Base-by-base conservation (phyloP, 768 basidiomycete genomes). In the Mycena sanguinolenta region DNA sequence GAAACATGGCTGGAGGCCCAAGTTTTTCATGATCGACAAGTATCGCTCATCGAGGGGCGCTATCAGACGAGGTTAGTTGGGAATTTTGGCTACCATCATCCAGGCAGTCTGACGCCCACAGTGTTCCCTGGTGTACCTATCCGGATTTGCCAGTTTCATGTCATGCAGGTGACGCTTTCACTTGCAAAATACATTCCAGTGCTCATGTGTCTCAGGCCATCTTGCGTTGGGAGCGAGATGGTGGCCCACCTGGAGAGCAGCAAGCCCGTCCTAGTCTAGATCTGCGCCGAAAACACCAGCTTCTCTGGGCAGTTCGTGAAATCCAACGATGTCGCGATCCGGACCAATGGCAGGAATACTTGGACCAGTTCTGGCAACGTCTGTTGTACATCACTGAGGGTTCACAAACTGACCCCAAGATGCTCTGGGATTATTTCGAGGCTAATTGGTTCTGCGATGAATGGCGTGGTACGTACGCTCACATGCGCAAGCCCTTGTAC, bases 1-100 rank as follows among this genome's bases (percentile, higher is more conserved):
- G 12, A 30, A 32, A 1, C 13, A 63, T 19, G 70, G 71, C 16
- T 72, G 73, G 73, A 25, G 0, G 21, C 67, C 67, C 2, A 28
- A 21, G 3, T 69, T 72, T 19, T 69, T 67, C 36, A 74, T 74
- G 67, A 74, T 74, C 13, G 73, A 74, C 61, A 74, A 74, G 50
- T 62, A 21, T 3, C 21, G 59, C 17, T 44, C 67, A 0, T 27
- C 67, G 9, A 44, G 27, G 39, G 21, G 23, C 0, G 73, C 67
- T 1, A 74, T 73, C 3, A 2, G 38, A 38, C 39, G 39, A 44
- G 69, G 63, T 63, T 21, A 19, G n/a, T 28, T 2, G 23, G n/a
- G n/a, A n/a, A 3, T 42, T 27, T 25, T 28, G n/a, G 28, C 36
- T 19, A n/a, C n/a, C n/a, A n/a, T n/a, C n/a, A n/a, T 14, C 9